These are phyloP conservation scores for Rhodotorula sp. DNA, from an alignment of 1,284 basidiomycete genomes.

Conservation along the genomic window DNA sequence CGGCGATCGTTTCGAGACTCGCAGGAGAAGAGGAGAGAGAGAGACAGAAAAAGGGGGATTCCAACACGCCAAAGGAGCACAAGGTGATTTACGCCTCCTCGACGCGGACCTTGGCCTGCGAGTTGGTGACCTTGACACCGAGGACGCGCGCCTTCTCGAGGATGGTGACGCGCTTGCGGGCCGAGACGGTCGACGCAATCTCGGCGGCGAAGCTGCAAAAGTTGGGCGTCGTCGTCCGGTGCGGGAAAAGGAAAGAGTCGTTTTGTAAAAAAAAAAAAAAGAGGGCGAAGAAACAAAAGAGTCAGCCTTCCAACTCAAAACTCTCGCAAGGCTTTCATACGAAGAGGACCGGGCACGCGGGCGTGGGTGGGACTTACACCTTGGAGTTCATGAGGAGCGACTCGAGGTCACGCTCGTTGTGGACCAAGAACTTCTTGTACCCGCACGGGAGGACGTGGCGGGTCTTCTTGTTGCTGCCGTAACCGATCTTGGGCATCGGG, in stretches of 20 bases:
- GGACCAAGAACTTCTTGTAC: slow-evolving; percentile 75
- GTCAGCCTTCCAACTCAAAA: not conserved
- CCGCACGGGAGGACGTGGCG: slow-evolving; percentile 92
- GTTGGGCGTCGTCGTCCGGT: too few relatives aligned
- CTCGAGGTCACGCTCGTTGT: slow-evolving; percentile 86
- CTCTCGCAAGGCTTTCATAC: not conserved
- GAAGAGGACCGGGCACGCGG: too few relatives aligned
- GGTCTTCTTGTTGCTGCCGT: slow-evolving; percentile 65
- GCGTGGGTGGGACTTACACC: too few relatives aligned
- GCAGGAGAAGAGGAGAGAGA: not conserved
- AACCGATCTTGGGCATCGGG: slow-evolving; percentile 81
- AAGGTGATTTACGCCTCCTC: slow-evolving; percentile 68
- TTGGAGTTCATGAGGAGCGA: slow-evolving; percentile 91
- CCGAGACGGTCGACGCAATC: slow-evolving; percentile 95
- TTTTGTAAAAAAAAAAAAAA: too few relatives aligned
- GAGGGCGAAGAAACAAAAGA: not conserved
- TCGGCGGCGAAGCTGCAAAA: slow-evolving; percentile 73
- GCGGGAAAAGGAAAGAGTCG: too few relatives aligned
- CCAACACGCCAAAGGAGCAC: not conserved
- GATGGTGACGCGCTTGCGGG: slow-evolving; percentile 91
- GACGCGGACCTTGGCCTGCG: slow-evolving; percentile 89
- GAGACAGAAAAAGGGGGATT: not conserved
- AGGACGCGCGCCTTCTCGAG: slow-evolving; percentile 85
- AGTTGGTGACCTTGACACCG: slow-evolving; percentile 77
- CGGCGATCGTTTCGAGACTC: too few relatives aligned